Percentiles rank a stretch among this genome's conserved stretches.
These are phyloP conservation scores for Neurospora intermedia DNA, from an alignment of 495 filamentous ascomycete genomes.

Conservation along the genomic window DNA sequence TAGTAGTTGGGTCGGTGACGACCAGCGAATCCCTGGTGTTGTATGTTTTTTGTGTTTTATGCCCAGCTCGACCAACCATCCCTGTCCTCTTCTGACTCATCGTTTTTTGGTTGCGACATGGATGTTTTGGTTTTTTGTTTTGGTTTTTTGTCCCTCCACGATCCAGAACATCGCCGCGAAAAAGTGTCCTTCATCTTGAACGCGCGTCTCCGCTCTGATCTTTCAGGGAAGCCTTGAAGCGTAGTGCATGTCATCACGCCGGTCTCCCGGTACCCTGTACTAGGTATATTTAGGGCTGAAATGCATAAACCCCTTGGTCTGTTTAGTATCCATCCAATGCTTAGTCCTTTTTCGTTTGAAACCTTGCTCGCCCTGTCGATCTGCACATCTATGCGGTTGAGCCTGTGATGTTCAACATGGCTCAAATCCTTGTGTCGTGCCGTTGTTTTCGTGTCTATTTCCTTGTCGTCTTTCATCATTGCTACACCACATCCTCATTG, in stretches of 20 bases:
- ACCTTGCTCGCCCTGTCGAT: not conserved
- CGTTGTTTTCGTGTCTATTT: not conserved
- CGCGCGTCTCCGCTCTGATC: not conserved
- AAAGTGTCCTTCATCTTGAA: not conserved
- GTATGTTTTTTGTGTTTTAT: constrained; percentile 16
- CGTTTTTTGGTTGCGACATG: not conserved
- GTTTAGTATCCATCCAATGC: not conserved
- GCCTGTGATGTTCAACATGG: not conserved
- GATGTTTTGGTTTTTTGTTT: not conserved
- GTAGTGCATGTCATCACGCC: not conserved
- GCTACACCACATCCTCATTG: not conserved
- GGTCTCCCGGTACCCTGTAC: not conserved
- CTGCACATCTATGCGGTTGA: not conserved
- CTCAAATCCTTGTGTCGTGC: not conserved
- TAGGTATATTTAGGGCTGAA: not conserved
- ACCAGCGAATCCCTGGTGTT: constrained; percentile 23
- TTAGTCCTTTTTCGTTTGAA: not conserved
- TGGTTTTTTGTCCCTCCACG: not conserved
- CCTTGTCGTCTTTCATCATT: not conserved
- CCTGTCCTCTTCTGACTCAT: not conserved
- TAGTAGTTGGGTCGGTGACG: constrained; percentile 27
- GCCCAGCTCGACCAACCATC: not conserved
- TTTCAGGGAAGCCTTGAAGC: not conserved
- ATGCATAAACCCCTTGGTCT: not conserved
- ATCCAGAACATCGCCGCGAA: not conserved